phyloP scores from a whole-genome alignment of 257 asterid species.

The Petrea volubilis region DNA sequence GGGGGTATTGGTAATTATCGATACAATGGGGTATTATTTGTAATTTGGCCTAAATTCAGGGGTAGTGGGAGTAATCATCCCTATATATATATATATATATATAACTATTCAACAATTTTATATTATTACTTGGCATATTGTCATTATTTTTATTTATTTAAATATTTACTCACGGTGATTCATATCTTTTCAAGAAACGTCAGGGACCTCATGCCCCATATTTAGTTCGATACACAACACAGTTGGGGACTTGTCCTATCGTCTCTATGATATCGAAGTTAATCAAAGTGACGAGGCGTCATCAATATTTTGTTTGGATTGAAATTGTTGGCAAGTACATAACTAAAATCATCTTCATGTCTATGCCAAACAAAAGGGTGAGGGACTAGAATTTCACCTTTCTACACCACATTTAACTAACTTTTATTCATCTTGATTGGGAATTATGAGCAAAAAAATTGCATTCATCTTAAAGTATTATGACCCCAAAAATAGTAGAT shows the following conservation, averaged over 20 bases:
- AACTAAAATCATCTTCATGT: background rate
- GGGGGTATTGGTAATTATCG: no score
- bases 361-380: background rate
- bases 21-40: no score
- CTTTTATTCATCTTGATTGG: background rate
- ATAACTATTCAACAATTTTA: no score
- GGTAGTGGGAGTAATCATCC: no score
- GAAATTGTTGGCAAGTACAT: background rate
- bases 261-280: background rate
- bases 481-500: background rate
- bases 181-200: background rate
- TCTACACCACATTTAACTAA: no score
- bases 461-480: background rate
- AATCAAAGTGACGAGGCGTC: background rate
- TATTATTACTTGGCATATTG: no score
- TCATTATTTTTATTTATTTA: no score
- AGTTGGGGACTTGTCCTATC: background rate
- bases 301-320: conserved; percentile 3
- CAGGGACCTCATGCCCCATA: background rate
- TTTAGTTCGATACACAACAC: background rate
- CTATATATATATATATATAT: no score
- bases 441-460: background rate
- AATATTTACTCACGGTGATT: no score
- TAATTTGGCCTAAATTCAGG: no score
- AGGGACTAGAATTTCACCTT: background rate